A percentile compares a stretch with the other conserved stretches of the same genome.
Conservation (phyloP, 2,329 filamentous ascomycete species). For the Calycina herbarum region DNA sequence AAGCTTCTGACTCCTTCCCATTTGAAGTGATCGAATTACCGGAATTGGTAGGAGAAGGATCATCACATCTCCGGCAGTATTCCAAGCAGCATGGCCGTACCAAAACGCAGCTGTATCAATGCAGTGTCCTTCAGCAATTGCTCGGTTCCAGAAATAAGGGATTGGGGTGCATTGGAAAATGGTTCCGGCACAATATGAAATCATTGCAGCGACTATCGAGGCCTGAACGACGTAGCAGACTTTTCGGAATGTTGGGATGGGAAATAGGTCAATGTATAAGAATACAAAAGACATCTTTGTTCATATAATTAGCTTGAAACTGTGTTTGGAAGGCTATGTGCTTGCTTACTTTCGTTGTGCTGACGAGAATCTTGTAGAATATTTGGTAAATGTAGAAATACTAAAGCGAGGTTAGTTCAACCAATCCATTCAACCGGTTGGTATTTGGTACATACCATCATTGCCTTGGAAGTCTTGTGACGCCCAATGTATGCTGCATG, state of each 20-base stretch:
- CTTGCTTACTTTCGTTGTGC: conserved; percentile 18
- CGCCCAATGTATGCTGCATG: conserved; percentile 18
- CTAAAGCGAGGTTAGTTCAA: conserved; percentile 8
- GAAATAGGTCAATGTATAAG: conserved; percentile 23
- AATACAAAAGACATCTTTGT: conserved; percentile 17
- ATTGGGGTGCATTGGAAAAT: conserved; percentile 26
- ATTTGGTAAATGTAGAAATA: conserved; percentile 21
- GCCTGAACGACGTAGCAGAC: conserved; percentile 14
- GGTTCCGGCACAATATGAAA: conserved; percentile 11
- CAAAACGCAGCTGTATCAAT: conserved; percentile 65
- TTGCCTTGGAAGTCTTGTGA: conserved; percentile 13
- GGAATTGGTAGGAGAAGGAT: conserved; percentile 64
- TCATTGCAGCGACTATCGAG: conserved; percentile 9
- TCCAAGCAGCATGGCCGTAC: conserved; percentile 65
- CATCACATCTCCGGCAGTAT: conserved; percentile 66
- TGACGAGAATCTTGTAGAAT: conserved; percentile 21
- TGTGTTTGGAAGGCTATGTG: not conserved
- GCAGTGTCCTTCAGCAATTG: conserved; percentile 42
- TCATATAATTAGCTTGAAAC: not conserved
- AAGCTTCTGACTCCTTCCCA: conserved; percentile 9
- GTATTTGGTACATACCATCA: conserved; percentile 12
- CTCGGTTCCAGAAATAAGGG: conserved; percentile 20
- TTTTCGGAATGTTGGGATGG: conserved; percentile 14
- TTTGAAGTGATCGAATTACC: conserved; percentile 51
- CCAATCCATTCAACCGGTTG: not conserved